Conservation (phyloP, 805 yeast genomes). For the Yamadazyma laniorum region DNA sequence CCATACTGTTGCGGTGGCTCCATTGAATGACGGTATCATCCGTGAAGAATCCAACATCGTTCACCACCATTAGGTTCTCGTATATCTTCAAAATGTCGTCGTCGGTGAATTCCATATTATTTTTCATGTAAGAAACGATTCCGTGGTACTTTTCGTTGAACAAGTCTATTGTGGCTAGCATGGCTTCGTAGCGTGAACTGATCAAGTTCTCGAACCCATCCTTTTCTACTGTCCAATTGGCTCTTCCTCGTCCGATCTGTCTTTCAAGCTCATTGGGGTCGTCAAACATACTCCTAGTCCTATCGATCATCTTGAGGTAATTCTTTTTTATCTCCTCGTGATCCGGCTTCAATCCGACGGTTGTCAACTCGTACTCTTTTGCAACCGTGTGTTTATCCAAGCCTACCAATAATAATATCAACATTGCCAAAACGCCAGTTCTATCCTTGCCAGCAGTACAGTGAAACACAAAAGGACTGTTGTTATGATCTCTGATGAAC, state of each 20-base stretch:
- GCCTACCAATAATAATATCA: slow-evolving; percentile 60
- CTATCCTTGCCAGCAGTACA: slow-evolving; percentile 89
- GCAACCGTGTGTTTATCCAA: slow-evolving; percentile 66
- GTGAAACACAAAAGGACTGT: slow-evolving; percentile 54
- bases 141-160: slow-evolving; percentile 55
- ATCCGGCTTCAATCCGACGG: slow-evolving; percentile 58
- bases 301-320: slow-evolving; percentile 31
- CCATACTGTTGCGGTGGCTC: slow-evolving; percentile 9
- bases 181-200: slow-evolving; percentile 65
- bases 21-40: slow-evolving; percentile 10
- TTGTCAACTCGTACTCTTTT: slow-evolving; percentile 75
- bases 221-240: slow-evolving; percentile 40
- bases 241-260: slow-evolving; percentile 31
- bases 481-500: slow-evolving; percentile 53
- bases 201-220: slow-evolving; percentile 61
- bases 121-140: slow-evolving; percentile 45
- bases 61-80: slow-evolving; percentile 24
- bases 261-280: slow-evolving; percentile 21
- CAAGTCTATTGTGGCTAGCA: slow-evolving; percentile 60
- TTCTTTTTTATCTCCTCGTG: slow-evolving; percentile 35
- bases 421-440: slow-evolving; percentile 72
- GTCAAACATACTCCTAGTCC: slow-evolving; percentile 26
- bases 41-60: slow-evolving; percentile 7
- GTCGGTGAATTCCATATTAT: slow-evolving; percentile 42
- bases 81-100: slow-evolving; percentile 40